phyloP scores from a whole-genome alignment of 805 yeast species.

The Wickerhamiella alocasiicola region DNA sequence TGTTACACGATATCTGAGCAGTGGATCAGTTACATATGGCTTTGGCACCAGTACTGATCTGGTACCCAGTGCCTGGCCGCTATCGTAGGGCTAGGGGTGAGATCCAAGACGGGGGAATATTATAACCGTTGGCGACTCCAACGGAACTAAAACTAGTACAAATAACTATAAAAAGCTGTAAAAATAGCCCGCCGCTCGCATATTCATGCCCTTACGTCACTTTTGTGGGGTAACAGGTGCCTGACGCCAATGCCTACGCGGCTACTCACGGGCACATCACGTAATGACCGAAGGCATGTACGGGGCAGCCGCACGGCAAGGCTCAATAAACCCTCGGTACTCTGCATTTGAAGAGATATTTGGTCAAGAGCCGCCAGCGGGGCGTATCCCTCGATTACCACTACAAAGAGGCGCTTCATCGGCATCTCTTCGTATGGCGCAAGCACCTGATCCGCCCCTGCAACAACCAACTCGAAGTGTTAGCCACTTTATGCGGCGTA shows the following conservation, averaged over 20 bases:
- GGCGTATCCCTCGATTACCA: conserved; percentile 17
- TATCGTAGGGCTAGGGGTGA: too few relatives aligned
- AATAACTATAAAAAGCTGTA: too few relatives aligned
- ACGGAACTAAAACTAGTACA: too few relatives aligned
- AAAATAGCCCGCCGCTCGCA: not conserved
- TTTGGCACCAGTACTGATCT: too few relatives aligned
- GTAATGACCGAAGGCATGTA: conserved; percentile 12
- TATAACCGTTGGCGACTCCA: too few relatives aligned
- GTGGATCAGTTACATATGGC: too few relatives aligned
- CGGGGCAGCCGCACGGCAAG: conserved; percentile 7
- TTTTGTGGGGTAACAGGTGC: not conserved
- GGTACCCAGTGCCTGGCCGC: too few relatives aligned
- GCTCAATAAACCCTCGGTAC: conserved; percentile 13
- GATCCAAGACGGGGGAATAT: too few relatives aligned
- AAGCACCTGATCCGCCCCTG: conserved; percentile 3
- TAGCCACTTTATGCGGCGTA: conserved; percentile 7
- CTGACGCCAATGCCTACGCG: too few relatives aligned
- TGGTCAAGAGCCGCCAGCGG: conserved; percentile 28
- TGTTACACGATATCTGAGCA: too few relatives aligned
- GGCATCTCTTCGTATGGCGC: conserved; percentile 3
- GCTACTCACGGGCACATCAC: too few relatives aligned
- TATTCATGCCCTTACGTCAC: not conserved
- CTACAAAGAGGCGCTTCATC: conserved; percentile 8
- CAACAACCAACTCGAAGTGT: conserved; percentile 5
- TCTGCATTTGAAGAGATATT: conserved; percentile 27